These are phyloP conservation scores for Veloporphyrellus conicus DNA, from an alignment of 1,284 basidiomycete species.

Conservation along the genomic window DNA sequence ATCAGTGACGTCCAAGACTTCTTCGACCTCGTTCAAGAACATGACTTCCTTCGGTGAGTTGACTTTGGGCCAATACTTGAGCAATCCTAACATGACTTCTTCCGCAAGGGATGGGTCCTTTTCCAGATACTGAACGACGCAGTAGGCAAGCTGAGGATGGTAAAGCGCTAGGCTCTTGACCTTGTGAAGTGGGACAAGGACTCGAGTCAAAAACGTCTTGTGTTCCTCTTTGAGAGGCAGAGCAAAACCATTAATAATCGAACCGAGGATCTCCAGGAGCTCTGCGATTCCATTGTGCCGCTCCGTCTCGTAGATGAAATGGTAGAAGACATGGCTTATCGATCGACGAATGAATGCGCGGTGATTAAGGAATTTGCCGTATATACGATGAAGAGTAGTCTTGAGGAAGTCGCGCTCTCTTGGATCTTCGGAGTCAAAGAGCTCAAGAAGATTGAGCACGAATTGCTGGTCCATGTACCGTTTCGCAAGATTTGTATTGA, in stretches of 20 bases:
- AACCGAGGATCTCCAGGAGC: conserved; percentile 95
- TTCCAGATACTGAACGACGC: conserved; percentile 98
- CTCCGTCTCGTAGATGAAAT: conserved; percentile 98
- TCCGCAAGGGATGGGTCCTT: conserved; percentile 93
- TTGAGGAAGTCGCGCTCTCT: conserved; percentile 99
- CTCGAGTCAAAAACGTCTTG: conserved; percentile 95
- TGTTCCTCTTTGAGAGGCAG: conserved; percentile 98
- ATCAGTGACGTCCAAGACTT: conserved; percentile 98
- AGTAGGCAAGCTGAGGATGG: conserved; percentile 98
- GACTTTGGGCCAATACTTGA: conserved; percentile 99
- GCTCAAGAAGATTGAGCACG: conserved; percentile 92
- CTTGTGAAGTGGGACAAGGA: conserved; percentile 96
- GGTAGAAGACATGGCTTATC: conserved; percentile 99
- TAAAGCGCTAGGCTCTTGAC: conserved; percentile 96
- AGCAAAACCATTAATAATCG: conserved; percentile 99
- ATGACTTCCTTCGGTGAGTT: conserved; percentile 99
- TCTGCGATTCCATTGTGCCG: conserved; percentile 99
- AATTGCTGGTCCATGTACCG: conserved; percentile 97
- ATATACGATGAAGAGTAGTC: conserved; percentile 98
- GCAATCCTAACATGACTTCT: conserved; percentile 91
- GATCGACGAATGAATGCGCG: conserved; percentile 98
- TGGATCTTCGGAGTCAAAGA: conserved; percentile 99
- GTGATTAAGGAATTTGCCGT: conserved; percentile 98
- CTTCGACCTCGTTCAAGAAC: conserved; percentile 99
- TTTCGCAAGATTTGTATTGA: conserved; percentile 98